Conservation (phyloP, 2,329 filamentous ascomycete species). For the Venturia pyrina region DNA sequence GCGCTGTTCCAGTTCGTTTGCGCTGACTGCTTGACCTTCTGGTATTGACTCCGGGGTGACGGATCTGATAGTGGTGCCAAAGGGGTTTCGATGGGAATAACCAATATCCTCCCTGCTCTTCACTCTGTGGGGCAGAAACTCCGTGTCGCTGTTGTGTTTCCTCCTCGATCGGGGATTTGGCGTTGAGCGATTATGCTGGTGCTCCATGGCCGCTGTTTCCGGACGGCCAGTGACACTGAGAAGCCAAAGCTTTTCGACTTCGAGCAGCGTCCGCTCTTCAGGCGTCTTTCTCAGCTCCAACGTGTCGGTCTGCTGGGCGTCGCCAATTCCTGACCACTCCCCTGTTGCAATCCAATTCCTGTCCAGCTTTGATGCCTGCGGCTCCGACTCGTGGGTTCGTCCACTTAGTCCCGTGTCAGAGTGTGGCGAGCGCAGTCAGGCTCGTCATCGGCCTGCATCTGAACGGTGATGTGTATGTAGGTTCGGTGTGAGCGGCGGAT, state of each 20-base stretch:
- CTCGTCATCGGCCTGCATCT: slow-evolving; percentile 6
- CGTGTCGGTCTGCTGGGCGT: background rate
- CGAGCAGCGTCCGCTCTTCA: slow-evolving; percentile 11
- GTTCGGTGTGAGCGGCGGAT: background rate
- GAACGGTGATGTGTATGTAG: background rate
- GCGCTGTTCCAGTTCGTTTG: background rate
- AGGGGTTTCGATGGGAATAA: background rate
- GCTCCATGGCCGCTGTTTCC: background rate
- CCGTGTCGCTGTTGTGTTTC: background rate
- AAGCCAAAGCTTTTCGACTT: slow-evolving; percentile 12
- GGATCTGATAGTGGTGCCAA: slow-evolving; percentile 43
- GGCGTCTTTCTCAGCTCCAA: slow-evolving; percentile 1
- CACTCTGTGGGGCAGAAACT: background rate
- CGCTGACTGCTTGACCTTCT: slow-evolving; percentile 7
- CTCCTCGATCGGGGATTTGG: slow-evolving; percentile 2
- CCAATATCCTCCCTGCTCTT: slow-evolving; percentile 10
- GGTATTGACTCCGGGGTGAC: slow-evolving; percentile 51
- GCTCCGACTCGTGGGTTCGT: background rate
- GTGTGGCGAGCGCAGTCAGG: background rate
- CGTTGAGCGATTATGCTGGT: background rate
- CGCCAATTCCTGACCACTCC: background rate
- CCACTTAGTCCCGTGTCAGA: slow-evolving; percentile 3
- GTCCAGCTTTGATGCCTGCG: background rate
- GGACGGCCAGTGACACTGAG: background rate
- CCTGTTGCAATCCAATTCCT: background rate